Evolutionary conservation across 2,329 filamentous ascomycete species (phyloP).

Genomic region (Aspergillus sp.): DNA sequence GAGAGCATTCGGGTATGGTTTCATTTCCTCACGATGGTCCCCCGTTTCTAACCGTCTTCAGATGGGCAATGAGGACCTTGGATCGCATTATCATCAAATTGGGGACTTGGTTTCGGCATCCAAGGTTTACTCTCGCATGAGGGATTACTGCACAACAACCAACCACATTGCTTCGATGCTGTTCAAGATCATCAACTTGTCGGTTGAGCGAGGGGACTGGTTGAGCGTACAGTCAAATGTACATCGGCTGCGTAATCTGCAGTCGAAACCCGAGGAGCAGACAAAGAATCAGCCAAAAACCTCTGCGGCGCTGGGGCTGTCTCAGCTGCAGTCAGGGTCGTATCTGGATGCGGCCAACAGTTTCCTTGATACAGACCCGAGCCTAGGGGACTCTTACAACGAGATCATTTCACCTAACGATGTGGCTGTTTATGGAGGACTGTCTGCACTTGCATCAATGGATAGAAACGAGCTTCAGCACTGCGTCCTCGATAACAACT

Average conservation of each 20-base stretch:
- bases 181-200: constrained; percentile 66
- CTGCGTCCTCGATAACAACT: constrained; percentile 66
- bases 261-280: constrained; percentile 49
- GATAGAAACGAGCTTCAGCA: constrained; percentile 64
- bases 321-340: constrained; percentile 46
- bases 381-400: constrained; percentile 51
- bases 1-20: constrained; percentile 76
- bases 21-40: background rate
- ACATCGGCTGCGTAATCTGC: constrained; percentile 45
- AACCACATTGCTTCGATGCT: constrained; percentile 78
- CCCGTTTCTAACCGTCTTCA: constrained; percentile 29
- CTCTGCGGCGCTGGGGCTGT: constrained; percentile 51
- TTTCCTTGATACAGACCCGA: constrained; percentile 59
- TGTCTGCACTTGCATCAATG: constrained; percentile 87
- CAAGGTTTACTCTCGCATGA: constrained; percentile 77
- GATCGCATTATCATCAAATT: constrained; percentile 67
- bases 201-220: constrained; percentile 72
- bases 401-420: constrained; percentile 75
- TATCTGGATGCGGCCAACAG: constrained; percentile 59
- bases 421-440: constrained; percentile 80
- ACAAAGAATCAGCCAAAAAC: constrained; percentile 56
- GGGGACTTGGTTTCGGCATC: constrained; percentile 64
- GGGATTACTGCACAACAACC: constrained; percentile 74
- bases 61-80: constrained; percentile 94
- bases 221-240: constrained; percentile 54